phyloP scores from a whole-genome alignment of 257 asterid genomes.

The Thymus quinquecostatus region DNA sequence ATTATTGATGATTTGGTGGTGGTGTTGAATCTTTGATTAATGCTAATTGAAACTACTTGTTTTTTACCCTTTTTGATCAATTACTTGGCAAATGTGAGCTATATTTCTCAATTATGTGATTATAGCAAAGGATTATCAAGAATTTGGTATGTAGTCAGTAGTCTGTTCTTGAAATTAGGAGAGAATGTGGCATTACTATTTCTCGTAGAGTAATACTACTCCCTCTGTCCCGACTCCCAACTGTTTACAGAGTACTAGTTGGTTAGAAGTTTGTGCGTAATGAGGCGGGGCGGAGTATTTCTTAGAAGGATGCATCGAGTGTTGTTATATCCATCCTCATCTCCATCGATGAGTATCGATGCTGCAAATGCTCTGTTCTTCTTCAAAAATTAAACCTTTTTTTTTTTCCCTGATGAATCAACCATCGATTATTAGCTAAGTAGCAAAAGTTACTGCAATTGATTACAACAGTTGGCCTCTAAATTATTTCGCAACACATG shows the following conservation, averaged over 20 bases:
- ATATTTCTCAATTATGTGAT: background rate
- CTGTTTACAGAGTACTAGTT: no score
- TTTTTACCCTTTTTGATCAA: background rate
- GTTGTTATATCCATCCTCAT: background rate
- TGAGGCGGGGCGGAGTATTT: background rate
- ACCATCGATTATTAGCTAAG: slow-evolving; percentile 4
- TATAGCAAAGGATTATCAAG: background rate
- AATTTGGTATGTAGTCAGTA: background rate
- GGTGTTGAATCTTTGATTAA: background rate
- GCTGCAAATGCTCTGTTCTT: background rate
- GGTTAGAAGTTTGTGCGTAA: no score
- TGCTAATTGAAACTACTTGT: background rate
- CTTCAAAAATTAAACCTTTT: background rate
- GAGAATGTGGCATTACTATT: background rate
- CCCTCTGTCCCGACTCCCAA: no score
- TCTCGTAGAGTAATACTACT: background rate
- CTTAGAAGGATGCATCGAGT: background rate
- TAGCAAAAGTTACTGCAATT: slow-evolving; percentile 1
- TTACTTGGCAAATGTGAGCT: background rate
- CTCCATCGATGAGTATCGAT: background rate
- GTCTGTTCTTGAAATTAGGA: background rate
- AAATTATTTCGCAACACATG: slow-evolving; percentile 21
- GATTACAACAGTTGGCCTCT: slow-evolving; percentile 23
- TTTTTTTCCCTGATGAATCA: background rate
- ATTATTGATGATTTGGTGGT: no score